Conservation (phyloP, 345 rosid species). For the Salix udensis region DNA sequence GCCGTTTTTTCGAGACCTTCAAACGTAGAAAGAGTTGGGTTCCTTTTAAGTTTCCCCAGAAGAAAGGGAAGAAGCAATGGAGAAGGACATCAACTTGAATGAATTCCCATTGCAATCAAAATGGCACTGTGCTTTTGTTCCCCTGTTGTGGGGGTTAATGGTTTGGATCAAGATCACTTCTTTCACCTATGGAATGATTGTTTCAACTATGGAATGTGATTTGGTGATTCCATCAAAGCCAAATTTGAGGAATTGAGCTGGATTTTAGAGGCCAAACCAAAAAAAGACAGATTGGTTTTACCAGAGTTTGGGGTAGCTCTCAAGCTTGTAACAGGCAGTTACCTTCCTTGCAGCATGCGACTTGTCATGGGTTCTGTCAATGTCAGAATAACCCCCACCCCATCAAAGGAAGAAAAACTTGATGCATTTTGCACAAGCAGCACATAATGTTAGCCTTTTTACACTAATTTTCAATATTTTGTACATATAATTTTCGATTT, state of each 20-base stretch:
- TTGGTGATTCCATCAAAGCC: not conserved
- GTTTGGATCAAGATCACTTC: not conserved
- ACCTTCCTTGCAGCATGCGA: not conserved
- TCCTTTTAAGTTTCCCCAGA: slow-evolving; percentile 78
- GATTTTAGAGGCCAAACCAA: not conserved
- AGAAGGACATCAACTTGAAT: slow-evolving; percentile 57
- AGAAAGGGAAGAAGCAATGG: slow-evolving; percentile 86
- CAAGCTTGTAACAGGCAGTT: not conserved
- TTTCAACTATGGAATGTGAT: not conserved
- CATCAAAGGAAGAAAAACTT: not conserved
- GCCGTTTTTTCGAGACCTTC: slow-evolving; percentile 83
- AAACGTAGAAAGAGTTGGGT: slow-evolving; percentile 95
- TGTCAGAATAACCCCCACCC: not conserved
- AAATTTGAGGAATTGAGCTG: not conserved
- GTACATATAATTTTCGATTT: not conserved
- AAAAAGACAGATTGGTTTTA: not conserved
- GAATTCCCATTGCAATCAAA: not conserved
- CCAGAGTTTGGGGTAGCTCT: not conserved
- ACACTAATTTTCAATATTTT: not conserved
- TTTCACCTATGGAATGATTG: not conserved
- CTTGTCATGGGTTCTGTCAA: not conserved
- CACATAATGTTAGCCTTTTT: not conserved
- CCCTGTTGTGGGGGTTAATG: not conserved
- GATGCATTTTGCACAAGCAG: not conserved
- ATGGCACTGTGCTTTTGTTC: not conserved